These are phyloP conservation scores for Lithospermum erythrorhizon DNA, from an alignment of 257 asterid genomes.

Conservation along the genomic window DNA sequence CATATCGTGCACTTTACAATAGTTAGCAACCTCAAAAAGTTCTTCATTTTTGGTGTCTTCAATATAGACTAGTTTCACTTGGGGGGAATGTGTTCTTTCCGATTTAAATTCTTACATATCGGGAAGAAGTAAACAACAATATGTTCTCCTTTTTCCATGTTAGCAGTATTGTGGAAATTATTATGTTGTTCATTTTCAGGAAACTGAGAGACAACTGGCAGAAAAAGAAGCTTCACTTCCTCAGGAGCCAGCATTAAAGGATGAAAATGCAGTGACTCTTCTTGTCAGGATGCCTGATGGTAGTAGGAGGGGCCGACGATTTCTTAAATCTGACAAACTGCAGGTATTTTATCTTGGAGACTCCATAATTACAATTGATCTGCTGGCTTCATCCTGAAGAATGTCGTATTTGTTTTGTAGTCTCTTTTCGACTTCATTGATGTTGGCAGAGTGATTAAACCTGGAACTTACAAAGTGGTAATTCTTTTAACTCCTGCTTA, in stretches of 20 bases:
- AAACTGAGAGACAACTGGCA: constrained; percentile 71
- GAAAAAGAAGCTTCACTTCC: constrained; percentile 94
- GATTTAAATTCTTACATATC: too few species aligned
- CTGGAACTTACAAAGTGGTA: constrained; percentile 95
- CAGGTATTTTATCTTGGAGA: constrained; percentile 41
- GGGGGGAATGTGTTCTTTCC: too few species aligned
- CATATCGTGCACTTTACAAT: too few species aligned
- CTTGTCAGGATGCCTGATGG: constrained; percentile 97
- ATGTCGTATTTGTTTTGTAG: constrained; percentile 31
- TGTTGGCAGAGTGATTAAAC: constrained; percentile 61
- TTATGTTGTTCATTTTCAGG: constrained; percentile 27
- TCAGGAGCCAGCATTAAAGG: constrained; percentile 73
- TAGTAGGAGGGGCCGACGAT: constrained; percentile 83
- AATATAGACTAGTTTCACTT: too few species aligned
- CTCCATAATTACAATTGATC: not conserved
- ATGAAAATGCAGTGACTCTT: constrained; percentile 74
- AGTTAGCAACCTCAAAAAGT: too few species aligned
- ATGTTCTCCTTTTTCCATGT: too few species aligned
- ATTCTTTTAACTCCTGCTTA: not conserved
- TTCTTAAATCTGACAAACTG: constrained; percentile 68
- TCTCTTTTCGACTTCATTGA: constrained; percentile 80
- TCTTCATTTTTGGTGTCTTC: too few species aligned
- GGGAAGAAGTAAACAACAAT: too few species aligned
- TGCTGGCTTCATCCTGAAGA: constrained; percentile 11
- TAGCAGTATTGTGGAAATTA: not conserved